A percentile compares a stretch with the other conserved stretches of the same genome.
These are phyloP conservation scores for Fusarium torulosum DNA, from an alignment of 2,329 filamentous ascomycete genomes.

Conservation along the genomic window DNA sequence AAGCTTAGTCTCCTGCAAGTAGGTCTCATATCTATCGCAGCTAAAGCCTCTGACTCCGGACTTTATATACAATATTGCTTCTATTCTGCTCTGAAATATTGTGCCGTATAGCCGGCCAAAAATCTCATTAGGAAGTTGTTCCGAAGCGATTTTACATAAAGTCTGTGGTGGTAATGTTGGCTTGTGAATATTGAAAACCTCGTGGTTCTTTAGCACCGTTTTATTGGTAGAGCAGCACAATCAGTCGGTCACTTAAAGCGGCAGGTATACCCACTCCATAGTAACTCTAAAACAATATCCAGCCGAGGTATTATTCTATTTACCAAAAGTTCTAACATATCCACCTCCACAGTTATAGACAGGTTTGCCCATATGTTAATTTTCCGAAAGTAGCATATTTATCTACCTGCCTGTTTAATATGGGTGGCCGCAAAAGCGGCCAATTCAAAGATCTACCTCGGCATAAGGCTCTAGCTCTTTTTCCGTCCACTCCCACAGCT, in stretches of 20 bases:
- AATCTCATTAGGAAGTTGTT: background rate
- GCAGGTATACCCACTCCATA: background rate
- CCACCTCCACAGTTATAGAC: no score
- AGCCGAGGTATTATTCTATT: no score
- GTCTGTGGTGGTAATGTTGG: background rate
- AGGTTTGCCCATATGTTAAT: no score
- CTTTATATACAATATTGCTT: background rate
- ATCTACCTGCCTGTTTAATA: no score
- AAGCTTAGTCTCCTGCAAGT: no score
- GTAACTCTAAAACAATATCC: no score
- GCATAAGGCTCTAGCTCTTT: background rate
- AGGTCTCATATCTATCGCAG: background rate
- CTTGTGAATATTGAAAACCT: conserved; percentile 2
- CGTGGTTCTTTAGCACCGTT: conserved; percentile 10
- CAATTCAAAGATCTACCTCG: background rate
- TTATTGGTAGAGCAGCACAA: background rate
- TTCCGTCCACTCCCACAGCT: background rate
- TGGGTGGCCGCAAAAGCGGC: no score
- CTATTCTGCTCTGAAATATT: no score
- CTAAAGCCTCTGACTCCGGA: no score
- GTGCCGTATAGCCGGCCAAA: conserved; percentile 6
- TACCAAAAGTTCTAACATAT: no score
- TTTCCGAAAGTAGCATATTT: no score
- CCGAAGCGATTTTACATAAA: background rate
- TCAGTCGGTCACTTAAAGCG: conserved; percentile 10